These are phyloP conservation scores for Pseudotsuga menziesii DNA, from an alignment of 75 land plant genomes.

Conservation along the genomic window DNA sequence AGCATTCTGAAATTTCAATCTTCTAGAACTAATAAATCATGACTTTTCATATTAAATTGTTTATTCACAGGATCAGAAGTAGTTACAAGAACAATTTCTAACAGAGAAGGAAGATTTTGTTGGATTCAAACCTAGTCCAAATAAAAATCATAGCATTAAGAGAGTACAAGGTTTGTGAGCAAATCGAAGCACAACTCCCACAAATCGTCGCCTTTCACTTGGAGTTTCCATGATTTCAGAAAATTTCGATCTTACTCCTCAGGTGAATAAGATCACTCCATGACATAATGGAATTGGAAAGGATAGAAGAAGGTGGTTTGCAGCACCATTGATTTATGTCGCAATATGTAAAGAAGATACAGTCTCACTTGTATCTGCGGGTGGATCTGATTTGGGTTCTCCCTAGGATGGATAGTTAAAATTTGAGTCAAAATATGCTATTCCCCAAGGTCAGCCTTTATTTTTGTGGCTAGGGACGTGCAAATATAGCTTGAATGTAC, in stretches of 20 bases:
- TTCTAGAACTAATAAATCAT: neutral
- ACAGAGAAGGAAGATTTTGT: no score
- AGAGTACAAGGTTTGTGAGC: no score
- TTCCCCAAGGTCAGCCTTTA: neutral
- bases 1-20: neutral
- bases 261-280: no score
- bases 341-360: constrained; percentile 70
- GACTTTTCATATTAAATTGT: neutral
- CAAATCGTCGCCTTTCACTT: no score
- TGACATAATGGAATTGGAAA: constrained; percentile 53
- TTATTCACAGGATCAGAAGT: no score
- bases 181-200: constrained; percentile 38
- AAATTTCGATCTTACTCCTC: constrained; percentile 38
- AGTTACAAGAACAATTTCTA: no score
- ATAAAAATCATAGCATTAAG: no score
- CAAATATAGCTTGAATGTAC: no score
- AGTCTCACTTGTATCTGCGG: constrained; percentile 43
- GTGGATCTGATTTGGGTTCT: constrained; percentile 63
- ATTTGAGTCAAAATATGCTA: neutral
- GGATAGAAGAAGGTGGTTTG: constrained; percentile 47
- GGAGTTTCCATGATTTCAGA: no score
- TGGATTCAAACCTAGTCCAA: no score
- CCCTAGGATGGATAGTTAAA: constrained; percentile 30
- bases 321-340: constrained; percentile 67
- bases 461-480: no score